Evolutionary conservation across 2,329 filamentous ascomycete genomes (phyloP).

Genomic region (Bipolaris oryzae): DNA sequence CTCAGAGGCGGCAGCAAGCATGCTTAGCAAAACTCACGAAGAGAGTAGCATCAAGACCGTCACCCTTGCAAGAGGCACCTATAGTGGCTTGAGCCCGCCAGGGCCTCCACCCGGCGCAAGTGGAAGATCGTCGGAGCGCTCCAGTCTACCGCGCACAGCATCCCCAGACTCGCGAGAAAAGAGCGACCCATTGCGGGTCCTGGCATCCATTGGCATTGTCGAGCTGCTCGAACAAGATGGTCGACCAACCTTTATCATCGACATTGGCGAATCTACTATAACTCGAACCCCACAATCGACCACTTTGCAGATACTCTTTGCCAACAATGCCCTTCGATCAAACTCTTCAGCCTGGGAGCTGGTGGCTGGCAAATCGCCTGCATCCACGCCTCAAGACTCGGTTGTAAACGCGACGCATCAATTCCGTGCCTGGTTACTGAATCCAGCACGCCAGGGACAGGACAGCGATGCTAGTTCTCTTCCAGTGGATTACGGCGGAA

Average conservation of each 20-base stretch:
- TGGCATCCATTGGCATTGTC: slow-evolving; percentile 69
- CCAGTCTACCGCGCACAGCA: slow-evolving; percentile 55
- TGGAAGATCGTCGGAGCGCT: slow-evolving; percentile 61
- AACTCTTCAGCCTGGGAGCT: slow-evolving; percentile 62
- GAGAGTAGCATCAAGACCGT: slow-evolving; percentile 59
- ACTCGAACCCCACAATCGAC: slow-evolving; percentile 57
- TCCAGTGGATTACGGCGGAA: slow-evolving; percentile 64
- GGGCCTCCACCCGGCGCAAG: slow-evolving; percentile 57
- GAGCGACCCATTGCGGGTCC: slow-evolving; percentile 59
- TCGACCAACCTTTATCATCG: slow-evolving; percentile 76
- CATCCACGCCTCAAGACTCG: slow-evolving; percentile 46
- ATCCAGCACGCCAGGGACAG: slow-evolving; percentile 59
- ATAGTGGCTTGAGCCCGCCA: slow-evolving; percentile 47
- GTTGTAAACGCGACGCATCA: slow-evolving; percentile 43
- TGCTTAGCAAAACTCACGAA: slow-evolving; percentile 59
- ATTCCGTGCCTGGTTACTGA: slow-evolving; percentile 74
- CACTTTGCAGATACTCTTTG: slow-evolving; percentile 67
- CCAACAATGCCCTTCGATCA: slow-evolving; percentile 69
- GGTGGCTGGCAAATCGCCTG: slow-evolving; percentile 55
- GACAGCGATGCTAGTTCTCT: slow-evolving; percentile 58
- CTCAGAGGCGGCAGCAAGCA: slow-evolving; percentile 64
- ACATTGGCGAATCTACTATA: slow-evolving; percentile 63
- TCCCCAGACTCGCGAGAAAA: slow-evolving; percentile 60
- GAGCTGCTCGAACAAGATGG: slow-evolving; percentile 79
- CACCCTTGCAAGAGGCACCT: slow-evolving; percentile 56